Percentiles rank a stretch among this genome's conserved stretches.
Evolutionary conservation across 768 basidiomycete genomes (phyloP).

Genomic region (Mycena galericulata): DNA sequence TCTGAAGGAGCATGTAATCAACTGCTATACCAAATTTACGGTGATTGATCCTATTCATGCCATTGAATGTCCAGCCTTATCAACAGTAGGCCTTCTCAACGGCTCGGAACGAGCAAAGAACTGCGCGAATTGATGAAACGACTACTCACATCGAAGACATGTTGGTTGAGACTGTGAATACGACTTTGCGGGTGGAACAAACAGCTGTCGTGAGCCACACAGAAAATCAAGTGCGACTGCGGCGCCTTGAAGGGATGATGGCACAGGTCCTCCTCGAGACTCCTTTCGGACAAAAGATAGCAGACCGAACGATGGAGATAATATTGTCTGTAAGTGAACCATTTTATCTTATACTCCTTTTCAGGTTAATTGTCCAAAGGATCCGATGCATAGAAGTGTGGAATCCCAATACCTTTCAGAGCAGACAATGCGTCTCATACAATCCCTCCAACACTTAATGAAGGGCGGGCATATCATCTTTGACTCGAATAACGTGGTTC

Average conservation of each 20-base stretch:
- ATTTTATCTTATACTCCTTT: too few species aligned
- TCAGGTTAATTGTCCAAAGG: not conserved
- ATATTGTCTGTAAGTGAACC: slow-evolving; percentile 5
- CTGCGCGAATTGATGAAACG: too few species aligned
- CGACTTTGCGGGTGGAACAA: slow-evolving; percentile 18
- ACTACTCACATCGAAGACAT: not conserved
- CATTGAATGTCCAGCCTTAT: not conserved
- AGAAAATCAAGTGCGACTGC: not conserved
- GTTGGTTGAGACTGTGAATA: not conserved
- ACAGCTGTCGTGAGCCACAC: not conserved
- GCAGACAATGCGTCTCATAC: not conserved
- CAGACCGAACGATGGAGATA: slow-evolving; percentile 1
- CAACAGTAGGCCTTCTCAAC: not conserved
- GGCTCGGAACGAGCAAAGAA: not conserved
- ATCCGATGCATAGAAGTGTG: not conserved
- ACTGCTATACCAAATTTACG: slow-evolving; percentile 24
- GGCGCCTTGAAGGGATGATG: not conserved
- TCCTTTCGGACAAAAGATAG: not conserved
- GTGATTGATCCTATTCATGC: not conserved
- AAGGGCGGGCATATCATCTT: not conserved
- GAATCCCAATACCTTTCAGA: not conserved
- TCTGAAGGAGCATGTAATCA: slow-evolving; percentile 28
- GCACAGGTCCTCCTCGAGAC: not conserved
- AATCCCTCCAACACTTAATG: not conserved
- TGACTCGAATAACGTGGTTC: too few species aligned